phyloP scores from a whole-genome alignment of 2,329 filamentous ascomycete species.

The Beauveria australis region DNA sequence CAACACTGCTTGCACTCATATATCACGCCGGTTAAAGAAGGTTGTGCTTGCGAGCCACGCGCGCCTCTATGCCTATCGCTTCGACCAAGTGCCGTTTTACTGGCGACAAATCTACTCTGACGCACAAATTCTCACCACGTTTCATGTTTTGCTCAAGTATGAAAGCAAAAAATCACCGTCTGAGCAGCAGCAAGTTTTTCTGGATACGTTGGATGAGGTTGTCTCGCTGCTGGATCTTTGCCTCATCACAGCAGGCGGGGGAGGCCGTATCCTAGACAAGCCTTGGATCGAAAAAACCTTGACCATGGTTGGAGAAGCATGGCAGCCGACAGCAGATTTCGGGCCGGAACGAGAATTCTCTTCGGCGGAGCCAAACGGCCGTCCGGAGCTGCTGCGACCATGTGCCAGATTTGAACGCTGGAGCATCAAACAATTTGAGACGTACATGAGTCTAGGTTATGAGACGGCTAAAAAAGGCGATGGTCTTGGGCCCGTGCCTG shows the following conservation, averaged over 20 bases:
- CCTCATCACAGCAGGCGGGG: conserved; percentile 65
- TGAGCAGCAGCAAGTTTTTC: conserved; percentile 12
- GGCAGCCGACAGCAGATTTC: conserved; percentile 7
- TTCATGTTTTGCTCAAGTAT: conserved; percentile 23
- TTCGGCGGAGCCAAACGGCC: conserved; percentile 20
- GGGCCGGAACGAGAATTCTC: conserved; percentile 18
- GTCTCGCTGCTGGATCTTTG: conserved; percentile 66
- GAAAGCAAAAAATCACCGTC: conserved; percentile 4
- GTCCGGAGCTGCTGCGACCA: conserved; percentile 19
- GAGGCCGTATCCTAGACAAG: conserved; percentile 39
- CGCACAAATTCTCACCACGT: conserved; percentile 56
- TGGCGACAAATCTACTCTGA: conserved; percentile 70
- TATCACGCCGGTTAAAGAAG: conserved; percentile 42
- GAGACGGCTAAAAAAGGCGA: background rate
- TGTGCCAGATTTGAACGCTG: conserved; percentile 30
- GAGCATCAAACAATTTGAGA: conserved; percentile 52
- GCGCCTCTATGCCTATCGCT: conserved; percentile 64
- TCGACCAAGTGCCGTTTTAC: conserved; percentile 53
- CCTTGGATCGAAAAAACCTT: conserved; percentile 45
- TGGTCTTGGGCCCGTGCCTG: conserved; percentile 40
- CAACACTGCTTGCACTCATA: conserved; percentile 14
- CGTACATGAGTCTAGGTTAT: conserved; percentile 42
- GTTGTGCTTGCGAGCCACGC: conserved; percentile 51
- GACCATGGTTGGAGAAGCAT: conserved; percentile 29
- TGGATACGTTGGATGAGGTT: conserved; percentile 38